phyloP scores from a whole-genome alignment of 371 early-diverging fungal genomes.

The Coemansia sp. region DNA sequence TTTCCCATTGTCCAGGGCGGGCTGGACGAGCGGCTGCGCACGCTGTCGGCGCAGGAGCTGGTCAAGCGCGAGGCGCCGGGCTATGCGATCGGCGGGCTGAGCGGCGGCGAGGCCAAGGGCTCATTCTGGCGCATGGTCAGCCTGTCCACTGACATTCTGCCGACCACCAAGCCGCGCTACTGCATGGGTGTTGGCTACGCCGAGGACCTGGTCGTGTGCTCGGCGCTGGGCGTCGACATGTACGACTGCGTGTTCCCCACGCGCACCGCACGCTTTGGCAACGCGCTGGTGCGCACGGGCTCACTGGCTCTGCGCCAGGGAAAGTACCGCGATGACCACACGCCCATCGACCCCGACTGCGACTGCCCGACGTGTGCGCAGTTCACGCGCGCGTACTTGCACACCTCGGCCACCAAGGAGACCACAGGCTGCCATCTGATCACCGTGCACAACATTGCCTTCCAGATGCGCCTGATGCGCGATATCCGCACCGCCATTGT shows the following conservation, averaged over 20 bases:
- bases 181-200: slow-evolving; percentile 99
- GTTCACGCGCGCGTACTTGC: slow-evolving; percentile 80
- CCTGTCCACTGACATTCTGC: slow-evolving; percentile 82
- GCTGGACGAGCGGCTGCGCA: slow-evolving; percentile 72
- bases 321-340: slow-evolving; percentile 64
- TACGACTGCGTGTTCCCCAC: slow-evolving; percentile 98
- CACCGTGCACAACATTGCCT: slow-evolving; percentile 89
- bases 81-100: slow-evolving; percentile 93
- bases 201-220: slow-evolving; percentile 90
- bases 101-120: slow-evolving; percentile 95
- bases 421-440: slow-evolving; percentile 92
- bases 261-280: slow-evolving; percentile 95
- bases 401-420: slow-evolving; percentile 74
- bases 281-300: slow-evolving; percentile 81
- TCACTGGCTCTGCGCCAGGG: slow-evolving; percentile 69
- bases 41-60: slow-evolving; percentile 82
- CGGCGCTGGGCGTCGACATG: slow-evolving; percentile 95
- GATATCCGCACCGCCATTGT: slow-evolving; percentile 78
- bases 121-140: slow-evolving; percentile 88
- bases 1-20: slow-evolving; percentile 98
- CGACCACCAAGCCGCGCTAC: slow-evolving; percentile 86
- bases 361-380: slow-evolving; percentile 83
- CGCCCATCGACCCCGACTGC: slow-evolving; percentile 84
- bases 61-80: slow-evolving; percentile 86
- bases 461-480: slow-evolving; percentile 85